Evolutionary conservation across 306 rosid species (phyloP).

Genomic region (Cucurbita maxima): DNA sequence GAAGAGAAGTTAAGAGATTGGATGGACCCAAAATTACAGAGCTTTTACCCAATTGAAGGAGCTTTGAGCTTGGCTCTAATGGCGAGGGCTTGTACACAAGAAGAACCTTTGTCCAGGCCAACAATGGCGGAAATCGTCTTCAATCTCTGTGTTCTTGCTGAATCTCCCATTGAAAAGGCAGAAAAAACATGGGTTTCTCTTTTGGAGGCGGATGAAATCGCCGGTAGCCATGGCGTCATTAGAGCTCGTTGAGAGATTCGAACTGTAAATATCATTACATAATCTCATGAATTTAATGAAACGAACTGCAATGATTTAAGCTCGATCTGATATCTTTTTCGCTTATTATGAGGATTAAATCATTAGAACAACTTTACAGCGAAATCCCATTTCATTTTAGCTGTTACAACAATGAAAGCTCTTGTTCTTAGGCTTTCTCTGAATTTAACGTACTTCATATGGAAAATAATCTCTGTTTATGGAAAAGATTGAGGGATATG

Average conservation of each 20-base stretch:
- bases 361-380: not conserved
- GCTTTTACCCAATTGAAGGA: slow-evolving; percentile 29
- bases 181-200: slow-evolving; percentile 8
- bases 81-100: slow-evolving; percentile 46
- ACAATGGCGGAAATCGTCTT: slow-evolving; percentile 38
- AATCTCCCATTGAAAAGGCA: not conserved
- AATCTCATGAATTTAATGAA: not conserved
- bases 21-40: slow-evolving; percentile 54
- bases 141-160: slow-evolving; percentile 34
- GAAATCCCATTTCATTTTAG: not conserved
- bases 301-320: not conserved
- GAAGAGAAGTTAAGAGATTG: slow-evolving; percentile 33
- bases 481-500: slow-evolving; percentile 1
- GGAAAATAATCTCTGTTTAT: not conserved
- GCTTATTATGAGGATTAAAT: not conserved
- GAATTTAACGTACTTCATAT: not conserved
- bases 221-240: slow-evolving; percentile 6
- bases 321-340: not conserved
- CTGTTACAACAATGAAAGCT: not conserved
- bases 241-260: slow-evolving; percentile 26
- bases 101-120: slow-evolving; percentile 37
- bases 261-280: not conserved
- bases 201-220: slow-evolving; percentile 9
- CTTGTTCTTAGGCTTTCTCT: not conserved
- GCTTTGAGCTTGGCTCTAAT: slow-evolving; percentile 50